phyloP scores from a whole-genome alignment of 768 basidiomycete species.

The Asterophora parasitica region DNA sequence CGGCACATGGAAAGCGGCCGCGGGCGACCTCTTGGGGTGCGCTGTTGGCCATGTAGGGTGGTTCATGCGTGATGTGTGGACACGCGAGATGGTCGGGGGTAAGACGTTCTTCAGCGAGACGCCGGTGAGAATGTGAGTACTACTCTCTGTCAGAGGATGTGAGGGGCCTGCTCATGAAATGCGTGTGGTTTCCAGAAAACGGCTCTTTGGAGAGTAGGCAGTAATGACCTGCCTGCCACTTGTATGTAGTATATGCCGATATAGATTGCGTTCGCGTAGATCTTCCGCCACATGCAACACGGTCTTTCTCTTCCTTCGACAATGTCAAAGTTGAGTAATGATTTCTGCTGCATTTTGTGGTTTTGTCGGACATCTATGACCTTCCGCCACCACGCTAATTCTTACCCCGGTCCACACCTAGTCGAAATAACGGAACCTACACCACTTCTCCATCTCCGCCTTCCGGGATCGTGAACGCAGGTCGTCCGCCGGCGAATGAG shows the following conservation, averaged over 20 bases:
- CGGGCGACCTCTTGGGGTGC: slow-evolving; percentile 79
- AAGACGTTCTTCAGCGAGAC: slow-evolving; percentile 68
- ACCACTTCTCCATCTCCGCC: slow-evolving; percentile 26
- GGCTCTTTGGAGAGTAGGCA: slow-evolving; percentile 56
- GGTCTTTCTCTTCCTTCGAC: no score
- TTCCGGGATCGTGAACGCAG: slow-evolving; percentile 31
- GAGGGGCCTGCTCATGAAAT: background rate
- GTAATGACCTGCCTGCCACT: background rate
- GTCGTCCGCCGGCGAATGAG: slow-evolving; percentile 23
- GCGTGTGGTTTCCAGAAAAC: slow-evolving; percentile 39
- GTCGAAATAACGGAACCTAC: slow-evolving; percentile 18
- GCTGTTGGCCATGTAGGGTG: slow-evolving; percentile 83
- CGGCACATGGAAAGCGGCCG: slow-evolving; percentile 80
- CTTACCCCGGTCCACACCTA: background rate
- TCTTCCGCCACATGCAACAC: no score
- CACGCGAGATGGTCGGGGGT: slow-evolving; percentile 81
- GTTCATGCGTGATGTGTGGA: slow-evolving; percentile 85
- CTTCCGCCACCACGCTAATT: background rate
- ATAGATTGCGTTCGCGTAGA: background rate
- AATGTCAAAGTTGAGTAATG: no score
- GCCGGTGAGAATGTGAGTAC: slow-evolving; percentile 61
- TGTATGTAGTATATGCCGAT: slow-evolving; percentile 1
- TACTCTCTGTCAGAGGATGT: slow-evolving; percentile 7
- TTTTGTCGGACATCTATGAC: background rate
- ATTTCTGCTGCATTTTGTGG: no score